Evolutionary conservation across 768 basidiomycete species (phyloP), one percentile per base, ranked within the genome.

Genomic region (Amanita exitialis): DNA sequence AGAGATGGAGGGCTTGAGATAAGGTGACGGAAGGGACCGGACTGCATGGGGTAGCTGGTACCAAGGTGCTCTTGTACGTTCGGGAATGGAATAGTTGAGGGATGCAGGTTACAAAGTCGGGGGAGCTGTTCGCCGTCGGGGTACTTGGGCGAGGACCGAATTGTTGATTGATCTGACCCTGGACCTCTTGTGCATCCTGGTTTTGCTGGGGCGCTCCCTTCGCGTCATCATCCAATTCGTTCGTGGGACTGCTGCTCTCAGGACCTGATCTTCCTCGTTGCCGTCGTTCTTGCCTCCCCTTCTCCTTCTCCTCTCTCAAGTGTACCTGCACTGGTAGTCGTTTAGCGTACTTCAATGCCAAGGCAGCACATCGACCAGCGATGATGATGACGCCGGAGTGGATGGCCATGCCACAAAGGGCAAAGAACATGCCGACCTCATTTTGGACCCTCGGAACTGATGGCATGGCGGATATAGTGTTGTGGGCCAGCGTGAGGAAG

Each of bases 321-420:
- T 49, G 38, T 4, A 9, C 38, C 38, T 49, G 36, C 13, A 23
- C 49, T n/a, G 49, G 27, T 10, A 41, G 10, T 16, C 28, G 20
- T 27, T 49, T 49, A 18, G 49, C 37, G n/a, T 49, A 30, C 20
- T 49, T 49, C 6, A 42, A 18, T 18, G 39, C 49, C 8, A 49
- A 18, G 15, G 51, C 43, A 10, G 51, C 51, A 12, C 51, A 13
- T 32, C 51, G 13, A 9, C 34, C 51, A n/a, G 44, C 42, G 32
- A 52, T 27, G 43, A 52, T 45, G 10, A 52, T 52, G 8, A 52
- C 44, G 27, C 49, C 49, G 10, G 44, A 15, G 34, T 52, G 51
- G n/a, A 32, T 27, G 8, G 51, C 51, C 35, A 46, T 45, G 4
- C 43, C 44, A 13, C 16, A 10, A 10, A 52, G 44, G 16, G 43